Conservation (phyloP, 208 protist species). For the Acanthamoeba triangularis region DNA sequence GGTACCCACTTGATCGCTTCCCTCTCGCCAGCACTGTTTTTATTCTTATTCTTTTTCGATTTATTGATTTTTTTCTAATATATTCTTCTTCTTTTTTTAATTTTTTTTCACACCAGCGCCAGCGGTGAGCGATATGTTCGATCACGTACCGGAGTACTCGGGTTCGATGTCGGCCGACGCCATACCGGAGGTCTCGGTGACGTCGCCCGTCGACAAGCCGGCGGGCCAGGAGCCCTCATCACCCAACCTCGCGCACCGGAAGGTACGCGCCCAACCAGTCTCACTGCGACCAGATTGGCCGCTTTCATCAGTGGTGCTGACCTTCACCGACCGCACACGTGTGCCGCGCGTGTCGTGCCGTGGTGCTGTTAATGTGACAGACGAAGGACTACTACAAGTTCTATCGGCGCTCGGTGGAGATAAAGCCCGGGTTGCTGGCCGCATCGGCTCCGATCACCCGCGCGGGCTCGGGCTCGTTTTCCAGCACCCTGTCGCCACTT, state of each 20-base stretch:
- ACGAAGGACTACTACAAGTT: constrained; percentile 48
- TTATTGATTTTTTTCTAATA: background rate
- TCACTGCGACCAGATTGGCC: too few species aligned
- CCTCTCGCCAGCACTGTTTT: background rate
- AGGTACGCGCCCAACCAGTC: background rate
- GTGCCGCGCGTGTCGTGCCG: background rate
- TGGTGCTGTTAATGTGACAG: background rate
- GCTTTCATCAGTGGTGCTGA: background rate
- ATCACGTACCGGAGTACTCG: background rate
- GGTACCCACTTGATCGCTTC: background rate
- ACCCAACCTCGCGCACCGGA: background rate
- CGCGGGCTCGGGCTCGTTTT: background rate
- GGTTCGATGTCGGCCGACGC: background rate
- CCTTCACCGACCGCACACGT: too few species aligned
- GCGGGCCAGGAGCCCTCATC: background rate
- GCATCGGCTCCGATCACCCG: background rate
- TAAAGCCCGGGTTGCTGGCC: background rate
- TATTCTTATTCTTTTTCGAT: background rate
- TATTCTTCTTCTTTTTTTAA: background rate
- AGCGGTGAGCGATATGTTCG: background rate
- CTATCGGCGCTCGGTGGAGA: constrained; percentile 7
- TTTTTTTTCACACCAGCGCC: background rate
- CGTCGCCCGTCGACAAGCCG: background rate
- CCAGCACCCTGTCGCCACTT: background rate
- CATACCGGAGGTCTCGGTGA: background rate